phyloP scores from a whole-genome alignment of 1,284 basidiomycete genomes.

The Inonotus hispidus region DNA sequence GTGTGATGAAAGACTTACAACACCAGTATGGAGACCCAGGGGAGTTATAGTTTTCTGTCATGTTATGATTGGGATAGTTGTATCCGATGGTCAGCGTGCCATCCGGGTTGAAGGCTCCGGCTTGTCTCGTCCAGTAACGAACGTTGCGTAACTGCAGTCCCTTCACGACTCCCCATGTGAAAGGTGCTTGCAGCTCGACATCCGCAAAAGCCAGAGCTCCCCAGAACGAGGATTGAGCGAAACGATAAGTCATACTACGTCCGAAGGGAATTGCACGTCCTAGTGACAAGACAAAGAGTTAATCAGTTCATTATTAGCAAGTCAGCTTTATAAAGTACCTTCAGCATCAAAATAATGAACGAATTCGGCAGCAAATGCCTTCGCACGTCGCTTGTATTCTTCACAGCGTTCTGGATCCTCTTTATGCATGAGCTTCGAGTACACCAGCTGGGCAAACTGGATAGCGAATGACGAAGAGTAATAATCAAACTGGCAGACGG shows the following conservation, averaged over 20 bases:
- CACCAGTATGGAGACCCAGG: conserved; percentile 82
- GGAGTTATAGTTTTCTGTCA: conserved; percentile 78
- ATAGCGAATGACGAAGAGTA: conserved; percentile 79
- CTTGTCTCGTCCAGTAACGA: conserved; percentile 62
- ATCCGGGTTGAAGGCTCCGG: conserved; percentile 54
- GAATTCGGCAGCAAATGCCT: conserved; percentile 62
- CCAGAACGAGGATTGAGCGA: conserved; percentile 77
- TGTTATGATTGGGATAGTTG: conserved; percentile 67
- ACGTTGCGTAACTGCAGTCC: conserved; percentile 70
- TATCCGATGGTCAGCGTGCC: conserved; percentile 74
- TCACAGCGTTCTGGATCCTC: conserved; percentile 61
- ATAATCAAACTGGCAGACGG: conserved; percentile 74
- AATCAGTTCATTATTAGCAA: neutral
- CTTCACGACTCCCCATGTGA: conserved; percentile 72
- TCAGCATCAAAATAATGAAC: conserved; percentile 71
- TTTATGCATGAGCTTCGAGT: conserved; percentile 59
- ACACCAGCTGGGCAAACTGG: conserved; percentile 68
- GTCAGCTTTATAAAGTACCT: conserved; percentile 35
- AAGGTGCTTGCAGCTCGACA: conserved; percentile 58
- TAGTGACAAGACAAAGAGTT: conserved; percentile 24
- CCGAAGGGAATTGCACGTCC: conserved; percentile 75
- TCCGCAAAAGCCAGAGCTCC: conserved; percentile 69
- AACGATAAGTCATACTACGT: conserved; percentile 70
- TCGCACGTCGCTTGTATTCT: conserved; percentile 59
- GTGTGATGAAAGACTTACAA: conserved; percentile 70